These are phyloP conservation scores for Solanum ahanhuiri DNA, from an alignment of 257 asterid species.

Conservation along the genomic window DNA sequence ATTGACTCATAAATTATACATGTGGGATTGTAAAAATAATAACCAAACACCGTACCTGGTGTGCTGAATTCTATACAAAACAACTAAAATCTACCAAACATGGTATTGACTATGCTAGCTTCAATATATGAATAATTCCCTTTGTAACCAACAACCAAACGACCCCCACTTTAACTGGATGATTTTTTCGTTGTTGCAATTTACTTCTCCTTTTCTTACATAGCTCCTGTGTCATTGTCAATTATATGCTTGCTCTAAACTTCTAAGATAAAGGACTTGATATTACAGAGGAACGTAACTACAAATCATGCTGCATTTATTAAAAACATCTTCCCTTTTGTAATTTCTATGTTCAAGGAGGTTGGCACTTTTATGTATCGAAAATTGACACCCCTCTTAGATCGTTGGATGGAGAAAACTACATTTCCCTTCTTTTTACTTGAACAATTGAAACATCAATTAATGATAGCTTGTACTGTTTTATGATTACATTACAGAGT, in stretches of 20 bases:
- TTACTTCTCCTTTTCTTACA: neutral
- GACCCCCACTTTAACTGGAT: neutral
- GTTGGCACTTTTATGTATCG: neutral
- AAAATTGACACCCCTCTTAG: neutral
- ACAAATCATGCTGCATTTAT: neutral
- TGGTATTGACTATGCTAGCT: neutral
- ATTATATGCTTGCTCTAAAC: neutral
- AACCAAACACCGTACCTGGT: neutral
- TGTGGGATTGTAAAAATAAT: neutral
- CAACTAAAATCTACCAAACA: neutral
- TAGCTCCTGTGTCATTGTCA: neutral
- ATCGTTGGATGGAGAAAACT: neutral
- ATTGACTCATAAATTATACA: neutral
- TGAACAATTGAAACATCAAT: neutral
- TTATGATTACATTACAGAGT: neutral
- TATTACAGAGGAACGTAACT: neutral
- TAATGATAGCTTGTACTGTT: neutral
- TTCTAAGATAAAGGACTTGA: neutral
- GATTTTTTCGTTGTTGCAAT: neutral
- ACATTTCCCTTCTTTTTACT: neutral
- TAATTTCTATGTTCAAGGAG: neutral
- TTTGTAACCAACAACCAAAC: neutral
- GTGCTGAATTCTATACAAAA: neutral
- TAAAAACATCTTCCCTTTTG: neutral
- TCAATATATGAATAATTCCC: neutral